Percentiles rank a stretch among this genome's conserved stretches.
Conservation (phyloP, 495 filamentous ascomycete species). For the Chaetomium tenue region DNA sequence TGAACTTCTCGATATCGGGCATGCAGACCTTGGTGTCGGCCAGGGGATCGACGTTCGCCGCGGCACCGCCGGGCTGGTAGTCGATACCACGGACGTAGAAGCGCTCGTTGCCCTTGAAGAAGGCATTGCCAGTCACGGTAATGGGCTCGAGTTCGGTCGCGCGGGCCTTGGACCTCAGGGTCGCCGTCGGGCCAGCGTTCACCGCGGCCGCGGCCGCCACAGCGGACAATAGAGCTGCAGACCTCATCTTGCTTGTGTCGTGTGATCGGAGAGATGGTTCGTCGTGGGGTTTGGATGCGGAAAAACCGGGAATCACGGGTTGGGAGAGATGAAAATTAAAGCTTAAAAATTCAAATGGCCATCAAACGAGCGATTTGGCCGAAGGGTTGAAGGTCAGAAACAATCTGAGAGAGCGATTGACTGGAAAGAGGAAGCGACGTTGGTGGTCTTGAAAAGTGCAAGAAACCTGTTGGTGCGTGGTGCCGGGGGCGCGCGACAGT, state of each 20-base stretch:
- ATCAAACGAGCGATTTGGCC: slow-evolving; percentile 34
- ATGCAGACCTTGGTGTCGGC: slow-evolving; percentile 68
- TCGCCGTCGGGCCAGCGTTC: slow-evolving; percentile 53
- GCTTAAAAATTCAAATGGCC: slow-evolving; percentile 26
- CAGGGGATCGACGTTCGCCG: slow-evolving; percentile 70
- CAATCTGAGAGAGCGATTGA: slow-evolving; percentile 24
- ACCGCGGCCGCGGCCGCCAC: slow-evolving; percentile 56
- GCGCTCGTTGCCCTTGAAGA: slow-evolving; percentile 77
- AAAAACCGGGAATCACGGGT: not conserved
- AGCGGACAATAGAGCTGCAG: slow-evolving; percentile 46
- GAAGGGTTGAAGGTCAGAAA: slow-evolving; percentile 13
- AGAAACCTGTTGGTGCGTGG: not conserved
- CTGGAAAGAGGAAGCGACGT: slow-evolving; percentile 18
- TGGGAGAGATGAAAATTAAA: slow-evolving; percentile 10
- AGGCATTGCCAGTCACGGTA: slow-evolving; percentile 58
- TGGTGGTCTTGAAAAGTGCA: slow-evolving; percentile 9
- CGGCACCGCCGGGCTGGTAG: slow-evolving; percentile 89
- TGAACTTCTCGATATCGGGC: slow-evolving; percentile 82
- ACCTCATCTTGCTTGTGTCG: slow-evolving; percentile 56
- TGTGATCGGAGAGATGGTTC: not conserved
- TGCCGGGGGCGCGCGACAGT: slow-evolving; percentile 7
- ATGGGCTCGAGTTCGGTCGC: slow-evolving; percentile 39
- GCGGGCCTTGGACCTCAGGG: slow-evolving; percentile 57
- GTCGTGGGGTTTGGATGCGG: not conserved
- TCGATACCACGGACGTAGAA: slow-evolving; percentile 97